Conservation (phyloP, 2,329 filamentous ascomycete genomes). For the Neopestalotiopsis clavispora region DNA sequence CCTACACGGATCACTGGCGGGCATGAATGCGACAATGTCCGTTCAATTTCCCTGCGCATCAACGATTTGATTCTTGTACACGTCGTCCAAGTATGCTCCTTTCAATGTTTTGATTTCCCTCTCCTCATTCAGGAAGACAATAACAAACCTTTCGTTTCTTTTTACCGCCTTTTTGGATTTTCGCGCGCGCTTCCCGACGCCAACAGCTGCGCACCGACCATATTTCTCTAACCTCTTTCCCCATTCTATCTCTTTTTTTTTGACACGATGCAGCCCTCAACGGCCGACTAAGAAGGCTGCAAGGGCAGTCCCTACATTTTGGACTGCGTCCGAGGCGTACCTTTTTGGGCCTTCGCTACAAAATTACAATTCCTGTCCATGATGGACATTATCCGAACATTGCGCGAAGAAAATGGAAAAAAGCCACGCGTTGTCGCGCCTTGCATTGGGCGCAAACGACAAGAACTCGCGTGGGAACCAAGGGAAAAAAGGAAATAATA, state of each 20-base stretch:
- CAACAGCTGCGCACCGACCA: neutral
- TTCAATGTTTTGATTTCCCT: neutral
- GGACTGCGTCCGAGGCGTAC: neutral
- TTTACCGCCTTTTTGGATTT: neutral
- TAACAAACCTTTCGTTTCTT: neutral
- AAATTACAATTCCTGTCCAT: neutral
- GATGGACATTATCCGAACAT: neutral
- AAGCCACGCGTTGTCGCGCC: neutral
- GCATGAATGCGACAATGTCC: neutral
- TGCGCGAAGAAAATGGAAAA: neutral
- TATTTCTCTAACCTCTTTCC: neutral
- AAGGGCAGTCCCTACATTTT: neutral
- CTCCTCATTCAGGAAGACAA: neutral
- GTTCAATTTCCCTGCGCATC: neutral
- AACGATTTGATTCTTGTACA: neutral
- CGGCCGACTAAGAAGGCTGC: neutral
- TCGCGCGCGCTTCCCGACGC: neutral
- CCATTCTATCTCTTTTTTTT: neutral
- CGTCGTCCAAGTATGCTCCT: neutral
- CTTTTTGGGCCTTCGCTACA: neutral
- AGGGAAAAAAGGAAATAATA: neutral
- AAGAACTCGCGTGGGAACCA: no score
- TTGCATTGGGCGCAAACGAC: neutral
- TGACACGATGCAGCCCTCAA: conserved; percentile 8
- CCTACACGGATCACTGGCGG: neutral